These are phyloP conservation scores for Trichaptum fuscoviolaceum DNA, from an alignment of 768 basidiomycete genomes.

Conservation along the genomic window DNA sequence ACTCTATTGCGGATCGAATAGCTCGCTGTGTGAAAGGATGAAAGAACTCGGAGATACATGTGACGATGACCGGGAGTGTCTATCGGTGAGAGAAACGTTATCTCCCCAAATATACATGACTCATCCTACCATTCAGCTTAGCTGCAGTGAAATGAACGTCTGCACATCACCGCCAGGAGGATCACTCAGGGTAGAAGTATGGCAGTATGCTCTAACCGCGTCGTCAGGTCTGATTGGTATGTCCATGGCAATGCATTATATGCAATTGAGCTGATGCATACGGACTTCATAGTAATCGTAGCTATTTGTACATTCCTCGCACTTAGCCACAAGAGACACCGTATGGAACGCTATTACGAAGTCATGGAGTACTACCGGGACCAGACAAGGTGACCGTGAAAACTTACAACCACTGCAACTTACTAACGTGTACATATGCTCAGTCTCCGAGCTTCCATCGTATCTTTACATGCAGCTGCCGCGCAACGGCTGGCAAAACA, in stretches of 20 bases:
- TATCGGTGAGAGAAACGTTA: conserved; percentile 26
- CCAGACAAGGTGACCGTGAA: conserved; percentile 29
- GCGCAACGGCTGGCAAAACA: conserved; percentile 10
- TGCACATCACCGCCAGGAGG: conserved; percentile 17
- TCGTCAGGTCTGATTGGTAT: conserved; percentile 15
- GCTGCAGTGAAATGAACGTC: conserved; percentile 13
- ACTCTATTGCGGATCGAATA: conserved; percentile 48
- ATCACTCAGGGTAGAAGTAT: conserved; percentile 14
- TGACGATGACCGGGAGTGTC: conserved; percentile 49
- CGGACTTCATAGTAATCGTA: conserved; percentile 28
- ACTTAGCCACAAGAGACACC: conserved; percentile 37
- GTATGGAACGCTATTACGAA: conserved; percentile 32
- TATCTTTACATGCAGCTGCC: conserved; percentile 30
- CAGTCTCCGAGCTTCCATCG: conserved; percentile 32
- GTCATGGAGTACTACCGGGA: conserved; percentile 45
- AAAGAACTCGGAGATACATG: conserved; percentile 40
- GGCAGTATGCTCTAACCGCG: conserved; percentile 17
- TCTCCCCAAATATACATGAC: background rate
- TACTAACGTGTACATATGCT: background rate
- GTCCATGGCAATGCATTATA: background rate
- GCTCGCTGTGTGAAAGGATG: conserved; percentile 38
- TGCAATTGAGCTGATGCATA: background rate
- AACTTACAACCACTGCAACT: conserved; percentile 25
- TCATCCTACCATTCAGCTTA: conserved; percentile 6
- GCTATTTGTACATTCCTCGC: conserved; percentile 32